A percentile compares a stretch with the other conserved stretches of the same genome.
phyloP scores from a whole-genome alignment of 2,329 filamentous ascomycete species.

The Endocalyx cinctus region DNA sequence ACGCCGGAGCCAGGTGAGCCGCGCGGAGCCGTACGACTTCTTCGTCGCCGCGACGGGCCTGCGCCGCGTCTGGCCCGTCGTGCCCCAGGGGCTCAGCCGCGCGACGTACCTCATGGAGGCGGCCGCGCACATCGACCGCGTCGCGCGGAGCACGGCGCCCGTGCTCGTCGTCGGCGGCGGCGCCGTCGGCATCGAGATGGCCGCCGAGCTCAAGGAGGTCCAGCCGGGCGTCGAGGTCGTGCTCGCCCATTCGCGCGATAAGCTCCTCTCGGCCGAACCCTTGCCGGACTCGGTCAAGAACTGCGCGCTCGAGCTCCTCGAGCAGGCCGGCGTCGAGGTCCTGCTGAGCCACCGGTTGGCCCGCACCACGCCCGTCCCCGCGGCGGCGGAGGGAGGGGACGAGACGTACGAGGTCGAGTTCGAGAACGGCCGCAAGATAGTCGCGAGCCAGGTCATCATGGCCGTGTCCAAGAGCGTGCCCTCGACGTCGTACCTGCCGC shows the following conservation, averaged over 20 bases:
- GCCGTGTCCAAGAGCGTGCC: conserved; percentile 62
- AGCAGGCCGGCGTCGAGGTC: conserved; percentile 60
- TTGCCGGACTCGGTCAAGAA: conserved; percentile 67
- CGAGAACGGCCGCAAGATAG: conserved; percentile 54
- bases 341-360: conserved; percentile 57
- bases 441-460: conserved; percentile 62
- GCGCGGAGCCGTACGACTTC: conserved; percentile 62
- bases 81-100: conserved; percentile 60
- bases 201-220: conserved; percentile 67
- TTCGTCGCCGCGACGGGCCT: conserved; percentile 70
- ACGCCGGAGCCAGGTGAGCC: conserved; percentile 36
- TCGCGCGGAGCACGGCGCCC: conserved; percentile 48
- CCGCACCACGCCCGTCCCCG: conserved; percentile 40
- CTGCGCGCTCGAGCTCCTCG: conserved; percentile 51
- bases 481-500: conserved; percentile 59
- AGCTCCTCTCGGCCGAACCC: conserved; percentile 68
- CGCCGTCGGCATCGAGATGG: conserved; percentile 79
- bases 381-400: conserved; percentile 36
- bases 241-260: conserved; percentile 67
- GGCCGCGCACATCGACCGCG: conserved; percentile 52
- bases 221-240: conserved; percentile 64
- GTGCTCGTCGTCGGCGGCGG: conserved; percentile 74
- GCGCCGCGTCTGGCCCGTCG: conserved; percentile 65
- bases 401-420: conserved; percentile 49
- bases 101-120: conserved; percentile 62